Base-by-base conservation (phyloP, 2,329 filamentous ascomycete species). In the Ophiostoma fasciatum region DNA sequence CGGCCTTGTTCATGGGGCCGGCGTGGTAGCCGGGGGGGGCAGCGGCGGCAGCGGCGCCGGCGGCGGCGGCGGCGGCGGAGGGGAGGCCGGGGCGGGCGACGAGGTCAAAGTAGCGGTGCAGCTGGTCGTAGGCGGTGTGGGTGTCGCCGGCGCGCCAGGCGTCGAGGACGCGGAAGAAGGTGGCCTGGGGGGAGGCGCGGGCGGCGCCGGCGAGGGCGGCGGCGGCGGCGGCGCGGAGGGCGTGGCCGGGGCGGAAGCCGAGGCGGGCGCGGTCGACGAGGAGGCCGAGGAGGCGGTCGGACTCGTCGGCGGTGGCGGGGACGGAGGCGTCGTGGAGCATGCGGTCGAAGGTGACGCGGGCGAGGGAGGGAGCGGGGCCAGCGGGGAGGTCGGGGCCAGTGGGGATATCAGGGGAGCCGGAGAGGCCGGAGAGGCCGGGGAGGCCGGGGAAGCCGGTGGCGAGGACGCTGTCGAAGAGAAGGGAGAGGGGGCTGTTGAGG, bases 131-230 rank as follows among this genome's bases (percentile, higher is more conserved):
- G 0, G 90, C 81, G 1, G 82, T 83, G 11, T 82, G 76, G 49
- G 88, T 92, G 55, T 96, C 85, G 5, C 88, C 88, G 4, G 84
- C 77, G 52, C 80, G 74, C 88, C 87, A 96, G 1, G 85, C 74
- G 54, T 98, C 87, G 12, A 94, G 74, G 51, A 93, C 19, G 7
- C 42, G 42, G 39, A 42, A 46, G 22, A 42, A 43, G 7, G 40
- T 43, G 11, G 96, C 46, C 78, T 83, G 46, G 2, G 35, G 32
- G 2, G 44, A 38, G 12, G 45, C 26, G 17, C 37, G 30, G 1
- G 44, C 32, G 13, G 40, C 20, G 7, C 37, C 36, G 9, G 19
- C 7, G 15, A 46, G 31, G 11, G 29, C 35, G n/a, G 15, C 14
- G 33, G 45, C 41, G 27, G 33, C 28, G 1, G 37, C 37, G 1